Evolutionary conservation across 2,329 filamentous ascomycete genomes (phyloP).

Genomic region (Monilinia fructigena): DNA sequence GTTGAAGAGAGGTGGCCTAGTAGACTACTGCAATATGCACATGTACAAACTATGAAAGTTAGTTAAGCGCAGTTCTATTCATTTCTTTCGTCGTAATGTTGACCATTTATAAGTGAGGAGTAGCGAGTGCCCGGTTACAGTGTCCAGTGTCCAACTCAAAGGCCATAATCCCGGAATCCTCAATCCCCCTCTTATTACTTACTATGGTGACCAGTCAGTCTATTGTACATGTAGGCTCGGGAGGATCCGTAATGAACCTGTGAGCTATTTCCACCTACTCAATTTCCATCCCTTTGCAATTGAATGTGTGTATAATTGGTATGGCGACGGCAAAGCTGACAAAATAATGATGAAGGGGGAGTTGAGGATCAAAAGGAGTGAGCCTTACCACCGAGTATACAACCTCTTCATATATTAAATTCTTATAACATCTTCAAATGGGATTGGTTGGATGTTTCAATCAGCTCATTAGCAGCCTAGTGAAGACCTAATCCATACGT

Average conservation of each 20-base stretch:
- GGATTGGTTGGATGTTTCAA: slow-evolving; percentile 10
- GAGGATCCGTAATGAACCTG: slow-evolving; percentile 6
- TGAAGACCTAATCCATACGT: not conserved
- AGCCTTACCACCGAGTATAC: slow-evolving; percentile 13
- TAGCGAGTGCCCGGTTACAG: not conserved
- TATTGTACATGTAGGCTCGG: not conserved
- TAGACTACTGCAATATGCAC: slow-evolving; percentile 11
- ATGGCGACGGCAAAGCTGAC: not conserved
- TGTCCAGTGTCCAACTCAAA: slow-evolving; percentile 5
- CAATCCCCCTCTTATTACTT: slow-evolving; percentile 1
- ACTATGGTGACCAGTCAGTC: not conserved
- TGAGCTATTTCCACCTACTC: slow-evolving; percentile 7
- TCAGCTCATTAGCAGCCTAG: slow-evolving; percentile 18
- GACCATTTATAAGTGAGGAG: slow-evolving; percentile 6
- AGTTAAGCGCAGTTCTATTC: not conserved
- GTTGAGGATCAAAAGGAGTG: slow-evolving; percentile 15
- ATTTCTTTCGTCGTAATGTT: slow-evolving; percentile 18
- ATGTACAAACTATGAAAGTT: slow-evolving; percentile 7
- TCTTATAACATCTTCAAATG: not conserved
- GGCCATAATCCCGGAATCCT: slow-evolving; percentile 15
- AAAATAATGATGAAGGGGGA: slow-evolving; percentile 3
- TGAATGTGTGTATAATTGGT: slow-evolving; percentile 1
- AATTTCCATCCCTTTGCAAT: slow-evolving; percentile 7
- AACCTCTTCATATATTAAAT: not conserved
- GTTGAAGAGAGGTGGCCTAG: slow-evolving; percentile 8